Evolutionary conservation across 2,329 filamentous ascomycete genomes (phyloP).

Genomic region (Colletotrichum sojae): DNA sequence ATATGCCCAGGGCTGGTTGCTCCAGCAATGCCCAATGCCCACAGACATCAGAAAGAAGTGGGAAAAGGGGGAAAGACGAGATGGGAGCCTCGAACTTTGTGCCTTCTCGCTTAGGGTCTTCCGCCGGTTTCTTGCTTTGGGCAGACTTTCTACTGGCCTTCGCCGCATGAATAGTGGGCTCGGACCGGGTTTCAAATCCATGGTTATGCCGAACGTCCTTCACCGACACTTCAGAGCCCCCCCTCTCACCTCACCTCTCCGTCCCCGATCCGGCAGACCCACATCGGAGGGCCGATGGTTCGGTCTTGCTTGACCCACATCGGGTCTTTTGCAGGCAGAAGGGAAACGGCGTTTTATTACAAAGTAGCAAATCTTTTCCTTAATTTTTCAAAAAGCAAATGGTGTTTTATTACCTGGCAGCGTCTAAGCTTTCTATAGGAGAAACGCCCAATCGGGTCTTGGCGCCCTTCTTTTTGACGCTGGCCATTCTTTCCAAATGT

Average conservation of each 20-base stretch:
- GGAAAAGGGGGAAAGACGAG: not conserved
- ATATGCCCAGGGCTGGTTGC: constrained; percentile 13
- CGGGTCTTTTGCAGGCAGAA: not conserved
- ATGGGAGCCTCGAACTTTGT: not conserved
- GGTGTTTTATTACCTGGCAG: no score
- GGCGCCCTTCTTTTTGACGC: no score
- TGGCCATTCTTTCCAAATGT: no score
- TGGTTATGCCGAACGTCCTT: constrained; percentile 9
- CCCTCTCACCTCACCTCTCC: not conserved
- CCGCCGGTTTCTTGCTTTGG: not conserved
- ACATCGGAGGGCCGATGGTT: not conserved
- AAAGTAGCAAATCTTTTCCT: no score
- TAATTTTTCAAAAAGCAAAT: no score
- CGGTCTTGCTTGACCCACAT: not conserved
- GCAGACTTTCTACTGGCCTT: not conserved
- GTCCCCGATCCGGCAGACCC: not conserved
- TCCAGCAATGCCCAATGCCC: constrained; percentile 3
- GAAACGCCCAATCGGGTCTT: no score
- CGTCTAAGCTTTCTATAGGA: no score
- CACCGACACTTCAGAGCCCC: constrained; percentile 5
- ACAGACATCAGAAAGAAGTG: not conserved
- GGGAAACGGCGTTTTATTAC: no score
- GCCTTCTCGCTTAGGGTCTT: not conserved
- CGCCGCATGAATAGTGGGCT: constrained; percentile 15
- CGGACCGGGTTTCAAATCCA: constrained; percentile 22